These are phyloP conservation scores for Bryum argenteum DNA, from an alignment of 225 moss, liverwort and hornwort species.

Conservation along the genomic window DNA sequence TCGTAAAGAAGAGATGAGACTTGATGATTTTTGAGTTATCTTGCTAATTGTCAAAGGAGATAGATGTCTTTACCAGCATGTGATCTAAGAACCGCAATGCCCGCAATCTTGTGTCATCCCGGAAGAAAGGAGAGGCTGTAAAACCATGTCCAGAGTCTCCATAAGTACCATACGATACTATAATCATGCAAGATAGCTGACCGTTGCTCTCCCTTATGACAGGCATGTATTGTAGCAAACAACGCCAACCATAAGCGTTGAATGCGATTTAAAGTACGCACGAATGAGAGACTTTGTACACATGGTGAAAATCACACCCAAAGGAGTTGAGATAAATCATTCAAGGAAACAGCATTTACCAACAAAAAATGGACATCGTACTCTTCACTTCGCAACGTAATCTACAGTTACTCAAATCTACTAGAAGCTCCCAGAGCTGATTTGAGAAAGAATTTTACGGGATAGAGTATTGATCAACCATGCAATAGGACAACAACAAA, in stretches of 20 bases:
- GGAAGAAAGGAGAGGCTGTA: conserved; percentile 85
- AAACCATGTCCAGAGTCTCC: conserved; percentile 22
- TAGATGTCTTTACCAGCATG: conserved; percentile 71
- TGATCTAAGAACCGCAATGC: conserved; percentile 97
- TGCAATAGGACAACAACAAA: neutral
- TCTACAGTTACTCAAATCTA: neutral
- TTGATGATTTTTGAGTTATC: neutral
- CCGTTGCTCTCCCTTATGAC: neutral
- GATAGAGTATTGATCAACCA: neutral
- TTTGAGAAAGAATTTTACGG: neutral
- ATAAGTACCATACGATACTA: conserved; percentile 15
- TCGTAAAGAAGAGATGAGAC: neutral
- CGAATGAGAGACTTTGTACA: conserved; percentile 10
- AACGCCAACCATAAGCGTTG: conserved; percentile 12
- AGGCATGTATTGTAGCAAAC: conserved; percentile 1
- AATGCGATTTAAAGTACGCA: neutral
- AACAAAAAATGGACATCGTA: no score
- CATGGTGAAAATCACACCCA: no score
- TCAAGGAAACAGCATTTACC: no score
- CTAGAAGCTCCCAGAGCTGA: neutral
- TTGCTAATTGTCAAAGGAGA: conserved; percentile 12
- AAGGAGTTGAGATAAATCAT: no score
- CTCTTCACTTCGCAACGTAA: no score
- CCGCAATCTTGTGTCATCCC: conserved; percentile 87
- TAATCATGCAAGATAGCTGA: neutral